These are phyloP conservation scores for Exidia glandulosa DNA, from an alignment of 768 basidiomycete genomes.

Conservation along the genomic window DNA sequence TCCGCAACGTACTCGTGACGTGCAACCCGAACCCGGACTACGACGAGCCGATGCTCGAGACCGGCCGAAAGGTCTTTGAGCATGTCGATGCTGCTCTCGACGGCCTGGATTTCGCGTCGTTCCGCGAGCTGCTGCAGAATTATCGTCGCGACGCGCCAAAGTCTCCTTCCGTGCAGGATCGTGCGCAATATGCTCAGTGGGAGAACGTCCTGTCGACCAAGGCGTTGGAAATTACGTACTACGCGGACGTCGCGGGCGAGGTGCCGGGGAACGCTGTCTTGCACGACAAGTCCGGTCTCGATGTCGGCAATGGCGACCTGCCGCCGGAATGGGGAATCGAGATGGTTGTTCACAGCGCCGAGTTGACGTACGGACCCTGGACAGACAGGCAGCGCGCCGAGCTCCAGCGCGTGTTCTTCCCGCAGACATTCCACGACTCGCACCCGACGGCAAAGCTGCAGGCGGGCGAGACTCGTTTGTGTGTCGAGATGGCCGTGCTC, in stretches of 20 bases:
- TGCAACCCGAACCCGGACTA: conserved; percentile 70
- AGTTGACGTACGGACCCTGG: conserved; percentile 88
- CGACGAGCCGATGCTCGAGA: conserved; percentile 48
- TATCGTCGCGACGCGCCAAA: background rate
- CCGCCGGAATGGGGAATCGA: conserved; percentile 94
- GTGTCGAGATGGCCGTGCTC: conserved; percentile 67
- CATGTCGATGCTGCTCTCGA: conserved; percentile 12
- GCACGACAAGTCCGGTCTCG: conserved; percentile 21
- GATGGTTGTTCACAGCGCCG: conserved; percentile 63
- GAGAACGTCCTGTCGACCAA: conserved; percentile 72
- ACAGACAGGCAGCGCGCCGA: conserved; percentile 82
- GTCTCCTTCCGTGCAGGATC: background rate
- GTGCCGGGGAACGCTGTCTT: conserved; percentile 27
- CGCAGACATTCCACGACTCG: conserved; percentile 58
- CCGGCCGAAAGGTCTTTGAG: conserved; percentile 53
- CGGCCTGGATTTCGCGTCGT: conserved; percentile 16
- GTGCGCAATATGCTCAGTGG: conserved; percentile 75
- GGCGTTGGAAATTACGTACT: conserved; percentile 72
- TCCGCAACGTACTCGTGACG: conserved; percentile 51
- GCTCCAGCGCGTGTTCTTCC: conserved; percentile 76
- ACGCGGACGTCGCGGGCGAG: conserved; percentile 71
- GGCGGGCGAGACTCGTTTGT: conserved; percentile 50
- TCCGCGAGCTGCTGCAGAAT: background rate
- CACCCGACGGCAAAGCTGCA: conserved; percentile 45
- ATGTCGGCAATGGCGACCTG: conserved; percentile 78